Evolutionary conservation across 1,284 basidiomycete species (phyloP), one percentile per base, ranked within the genome.

Genomic region (Ganoderma resinaceum): DNA sequence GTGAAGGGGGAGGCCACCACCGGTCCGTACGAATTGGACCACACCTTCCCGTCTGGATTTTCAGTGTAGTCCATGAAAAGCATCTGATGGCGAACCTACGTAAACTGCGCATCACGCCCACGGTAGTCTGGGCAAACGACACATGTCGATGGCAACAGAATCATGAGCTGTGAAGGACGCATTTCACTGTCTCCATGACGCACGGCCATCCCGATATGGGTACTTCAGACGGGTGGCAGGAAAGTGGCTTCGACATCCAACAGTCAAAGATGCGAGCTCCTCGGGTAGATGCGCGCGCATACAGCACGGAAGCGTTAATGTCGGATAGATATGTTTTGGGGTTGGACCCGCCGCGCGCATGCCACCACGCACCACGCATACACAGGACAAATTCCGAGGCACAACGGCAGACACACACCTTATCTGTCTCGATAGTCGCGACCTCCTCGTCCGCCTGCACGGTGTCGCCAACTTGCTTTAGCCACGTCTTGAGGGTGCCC

Each of bases 401-500:
- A 26, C 3, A 26, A 14, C 23, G 46, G 11, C 23, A 11, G 46
- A 18, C 18, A 73, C 80, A 67, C 72, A 95, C 96, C 93, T 99
- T 99, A 88, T 99, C 97, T 16, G 97, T 99, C 85, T 99, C 97
- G 75, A 99, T 99, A 60, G 95, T 97, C 33, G 96, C 97, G 66
- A 99, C 87, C 84, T 99, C 97, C 83, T 99, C 97, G 80, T 98
- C 96, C 53, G 87, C 92, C 79, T 92, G 89, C 69, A 99, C 96
- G 71, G 85, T 89, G 79, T 99, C 97, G 55, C 97, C 97, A 62
- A 95, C 91, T 83, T 97, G 90, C 85, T 99, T 99, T 76, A 88
- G 87, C 96, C 96, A 99, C 70, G 95, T 88, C 84, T 97, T 98
- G 71, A 99, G 86, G 6, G 97, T 99, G 65, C 97, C 97, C 83